Conservation (phyloP, 129 eudicot species). For the Dittrichia graveolens region DNA sequence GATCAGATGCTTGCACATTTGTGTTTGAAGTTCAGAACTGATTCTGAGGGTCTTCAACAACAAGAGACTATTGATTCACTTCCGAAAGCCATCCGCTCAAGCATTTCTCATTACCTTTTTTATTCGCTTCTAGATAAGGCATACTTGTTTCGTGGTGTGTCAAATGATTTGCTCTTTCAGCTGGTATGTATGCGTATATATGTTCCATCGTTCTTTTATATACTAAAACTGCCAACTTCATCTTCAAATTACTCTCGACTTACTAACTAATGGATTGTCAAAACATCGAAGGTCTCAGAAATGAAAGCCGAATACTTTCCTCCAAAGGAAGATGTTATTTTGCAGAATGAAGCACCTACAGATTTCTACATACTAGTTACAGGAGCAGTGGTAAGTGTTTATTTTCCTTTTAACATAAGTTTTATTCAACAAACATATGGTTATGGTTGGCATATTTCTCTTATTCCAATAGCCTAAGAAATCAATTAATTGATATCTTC, state of each 20-base stretch:
- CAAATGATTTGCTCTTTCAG: conserved; percentile 72
- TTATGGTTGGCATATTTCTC: too few species aligned
- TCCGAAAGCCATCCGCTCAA: conserved; percentile 70
- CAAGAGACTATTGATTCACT: conserved; percentile 71
- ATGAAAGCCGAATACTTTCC: conserved; percentile 89
- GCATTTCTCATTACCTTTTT: conserved; percentile 60
- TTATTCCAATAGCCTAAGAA: neutral
- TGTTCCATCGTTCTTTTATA: conserved; percentile 3
- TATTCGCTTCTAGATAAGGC: conserved; percentile 60
- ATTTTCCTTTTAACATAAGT: neutral
- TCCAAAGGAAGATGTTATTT: conserved; percentile 79
- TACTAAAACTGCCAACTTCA: neutral
- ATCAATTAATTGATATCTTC: neutral
- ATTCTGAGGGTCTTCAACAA: conserved; percentile 73
- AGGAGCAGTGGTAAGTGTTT: conserved; percentile 68
- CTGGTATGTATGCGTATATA: conserved; percentile 59
- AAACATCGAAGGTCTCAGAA: conserved; percentile 57
- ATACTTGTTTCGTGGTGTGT: conserved; percentile 62
- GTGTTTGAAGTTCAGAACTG: conserved; percentile 58
- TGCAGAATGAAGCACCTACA: conserved; percentile 85
- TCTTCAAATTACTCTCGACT: neutral
- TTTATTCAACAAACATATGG: neutral
- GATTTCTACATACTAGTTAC: conserved; percentile 77
- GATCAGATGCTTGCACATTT: conserved; percentile 73
- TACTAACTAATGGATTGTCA: neutral